phyloP scores from a whole-genome alignment of 805 yeast genomes.

The Nematodospora valgi region DNA sequence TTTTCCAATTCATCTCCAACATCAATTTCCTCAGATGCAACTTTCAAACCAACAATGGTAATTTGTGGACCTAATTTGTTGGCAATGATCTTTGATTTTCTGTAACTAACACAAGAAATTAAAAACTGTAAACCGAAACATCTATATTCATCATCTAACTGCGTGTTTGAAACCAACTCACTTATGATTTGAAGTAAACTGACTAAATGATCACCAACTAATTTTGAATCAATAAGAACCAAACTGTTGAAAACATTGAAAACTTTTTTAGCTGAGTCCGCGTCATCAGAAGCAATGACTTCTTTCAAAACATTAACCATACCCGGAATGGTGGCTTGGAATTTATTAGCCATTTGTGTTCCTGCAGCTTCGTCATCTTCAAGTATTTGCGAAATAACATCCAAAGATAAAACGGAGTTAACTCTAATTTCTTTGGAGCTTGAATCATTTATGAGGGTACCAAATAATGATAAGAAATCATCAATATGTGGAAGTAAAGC shows the following conservation, averaged over 20 bases:
- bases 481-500: slow-evolving; percentile 54
- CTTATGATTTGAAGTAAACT: slow-evolving; percentile 69
- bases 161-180: slow-evolving; percentile 65
- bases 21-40: slow-evolving; percentile 74
- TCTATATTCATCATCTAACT: slow-evolving; percentile 77
- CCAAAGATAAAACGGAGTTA: slow-evolving; percentile 78
- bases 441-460: slow-evolving; percentile 61
- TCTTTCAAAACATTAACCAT: slow-evolving; percentile 80
- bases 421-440: slow-evolving; percentile 71
- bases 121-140: slow-evolving; percentile 81
- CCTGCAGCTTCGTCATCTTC: slow-evolving; percentile 56
- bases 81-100: slow-evolving; percentile 74
- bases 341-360: slow-evolving; percentile 45
- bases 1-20: slow-evolving; percentile 72
- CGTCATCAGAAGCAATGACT: slow-evolving; percentile 67
- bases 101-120: slow-evolving; percentile 71
- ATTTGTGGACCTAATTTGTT: slow-evolving; percentile 83
- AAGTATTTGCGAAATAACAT: slow-evolving; percentile 60
- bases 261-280: slow-evolving; percentile 65
- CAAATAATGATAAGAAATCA: slow-evolving; percentile 70
- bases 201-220: slow-evolving; percentile 72
- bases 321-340: slow-evolving; percentile 66
- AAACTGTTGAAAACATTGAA: slow-evolving; percentile 85
- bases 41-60: slow-evolving; percentile 66
- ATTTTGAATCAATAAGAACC: slow-evolving; percentile 68